A percentile compares a stretch with the other conserved stretches of the same genome.
Conservation (phyloP, 2,329 filamentous ascomycete genomes). For the Neonectria neomacrospora region DNA sequence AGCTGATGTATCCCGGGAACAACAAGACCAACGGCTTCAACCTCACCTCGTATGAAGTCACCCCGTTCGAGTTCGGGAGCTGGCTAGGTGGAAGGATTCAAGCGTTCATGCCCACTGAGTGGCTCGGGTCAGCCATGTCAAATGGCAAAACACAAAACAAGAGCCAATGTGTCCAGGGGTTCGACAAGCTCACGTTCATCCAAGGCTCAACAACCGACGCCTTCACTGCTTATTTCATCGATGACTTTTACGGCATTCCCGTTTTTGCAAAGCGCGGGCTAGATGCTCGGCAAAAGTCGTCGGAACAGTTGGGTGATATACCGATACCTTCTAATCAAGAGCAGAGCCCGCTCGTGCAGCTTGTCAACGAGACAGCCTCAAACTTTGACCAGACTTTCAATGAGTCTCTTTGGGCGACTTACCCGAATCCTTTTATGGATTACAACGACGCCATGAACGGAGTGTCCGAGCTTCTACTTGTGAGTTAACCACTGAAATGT, state of each 20-base stretch:
- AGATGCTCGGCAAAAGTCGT: background rate
- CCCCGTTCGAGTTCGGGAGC: constrained; percentile 48
- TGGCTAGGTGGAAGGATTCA: constrained; percentile 46
- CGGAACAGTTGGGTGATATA: background rate
- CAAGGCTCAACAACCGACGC: constrained; percentile 47
- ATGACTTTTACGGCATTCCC: background rate
- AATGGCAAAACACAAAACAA: constrained; percentile 41
- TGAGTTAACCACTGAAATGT: constrained; percentile 19
- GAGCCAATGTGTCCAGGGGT: constrained; percentile 45
- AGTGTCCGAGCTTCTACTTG: constrained; percentile 42
- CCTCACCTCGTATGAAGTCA: constrained; percentile 48
- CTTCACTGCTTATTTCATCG: constrained; percentile 4
- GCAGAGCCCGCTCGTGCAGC: constrained; percentile 34
- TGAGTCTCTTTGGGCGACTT: constrained; percentile 45
- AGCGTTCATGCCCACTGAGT: constrained; percentile 45
- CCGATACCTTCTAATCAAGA: background rate
- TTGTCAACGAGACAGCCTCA: constrained; percentile 39
- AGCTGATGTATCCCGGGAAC: constrained; percentile 43
- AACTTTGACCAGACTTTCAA: constrained; percentile 45
- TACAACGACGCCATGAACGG: constrained; percentile 43
- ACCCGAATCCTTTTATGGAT: constrained; percentile 48
- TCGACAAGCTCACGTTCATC: constrained; percentile 47
- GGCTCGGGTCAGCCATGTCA: constrained; percentile 45
- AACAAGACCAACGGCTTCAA: constrained; percentile 45
- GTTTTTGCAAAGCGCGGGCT: background rate